Evolutionary conservation across 148 eudicot genomes (phyloP).

Genomic region (Camellia sinensis): DNA sequence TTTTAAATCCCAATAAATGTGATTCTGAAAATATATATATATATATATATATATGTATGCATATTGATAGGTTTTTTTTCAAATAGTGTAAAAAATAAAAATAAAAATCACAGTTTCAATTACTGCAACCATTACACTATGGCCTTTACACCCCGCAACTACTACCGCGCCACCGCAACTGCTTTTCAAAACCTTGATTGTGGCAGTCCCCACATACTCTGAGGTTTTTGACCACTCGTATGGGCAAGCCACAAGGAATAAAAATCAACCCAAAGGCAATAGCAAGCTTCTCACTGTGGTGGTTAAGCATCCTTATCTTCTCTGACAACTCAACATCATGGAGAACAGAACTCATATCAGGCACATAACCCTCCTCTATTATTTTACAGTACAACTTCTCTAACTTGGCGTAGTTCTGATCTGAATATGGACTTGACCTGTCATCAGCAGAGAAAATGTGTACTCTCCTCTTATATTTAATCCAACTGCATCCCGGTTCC

Average conservation of each 20-base stretch:
- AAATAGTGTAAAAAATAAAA: too few species aligned
- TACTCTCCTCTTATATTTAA: constrained; percentile 70
- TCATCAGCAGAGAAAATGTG: constrained; percentile 89
- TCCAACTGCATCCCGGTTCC: constrained; percentile 94
- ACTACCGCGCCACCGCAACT: too few species aligned
- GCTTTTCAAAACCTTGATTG: too few species aligned
- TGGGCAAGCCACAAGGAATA: constrained; percentile 56
- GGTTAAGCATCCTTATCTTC: constrained; percentile 67
- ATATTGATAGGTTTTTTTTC: too few species aligned
- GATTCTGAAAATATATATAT: too few species aligned
- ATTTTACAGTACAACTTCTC: constrained; percentile 58
- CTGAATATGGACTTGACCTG: constrained; percentile 67
- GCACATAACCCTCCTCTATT: constrained; percentile 71
- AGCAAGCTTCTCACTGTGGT: constrained; percentile 94
- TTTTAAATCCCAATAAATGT: too few species aligned
- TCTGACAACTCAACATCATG: constrained; percentile 81
- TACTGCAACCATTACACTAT: too few species aligned
- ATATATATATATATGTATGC: too few species aligned
- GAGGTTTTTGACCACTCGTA: constrained; percentile 85
- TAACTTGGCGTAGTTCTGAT: constrained; percentile 55
- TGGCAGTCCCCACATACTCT: constrained; percentile 96
- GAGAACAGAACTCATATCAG: constrained; percentile 64
- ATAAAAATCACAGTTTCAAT: too few species aligned
- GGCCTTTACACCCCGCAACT: too few species aligned
- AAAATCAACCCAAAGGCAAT: constrained; percentile 88